These are phyloP conservation scores for Eustoma russellianum DNA, from an alignment of 257 asterid genomes.

Conservation along the genomic window DNA sequence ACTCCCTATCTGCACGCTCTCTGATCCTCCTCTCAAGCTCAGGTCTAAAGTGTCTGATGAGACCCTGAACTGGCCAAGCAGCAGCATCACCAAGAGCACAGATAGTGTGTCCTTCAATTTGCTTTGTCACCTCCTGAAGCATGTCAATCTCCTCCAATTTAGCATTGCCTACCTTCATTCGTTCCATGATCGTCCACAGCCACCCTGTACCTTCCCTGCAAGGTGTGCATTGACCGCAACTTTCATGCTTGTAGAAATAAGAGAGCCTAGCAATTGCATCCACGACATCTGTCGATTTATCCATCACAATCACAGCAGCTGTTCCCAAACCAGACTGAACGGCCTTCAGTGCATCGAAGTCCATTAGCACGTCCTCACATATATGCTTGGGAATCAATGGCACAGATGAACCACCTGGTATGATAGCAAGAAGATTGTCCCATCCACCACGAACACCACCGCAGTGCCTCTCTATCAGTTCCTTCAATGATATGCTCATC, in stretches of 20 bases:
- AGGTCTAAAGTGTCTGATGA: constrained; percentile 94
- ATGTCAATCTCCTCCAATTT: constrained; percentile 94
- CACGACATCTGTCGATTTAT: constrained; percentile 91
- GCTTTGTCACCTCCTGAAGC: constrained; percentile 99
- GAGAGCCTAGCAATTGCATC: constrained; percentile 95
- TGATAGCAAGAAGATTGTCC: constrained; percentile 91
- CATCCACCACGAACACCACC: constrained; percentile 99
- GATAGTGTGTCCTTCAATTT: constrained; percentile 99
- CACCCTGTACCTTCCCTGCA: constrained; percentile 99
- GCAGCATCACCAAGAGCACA: constrained; percentile 99
- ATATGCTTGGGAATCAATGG: constrained; percentile 71
- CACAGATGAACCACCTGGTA: constrained; percentile 97
- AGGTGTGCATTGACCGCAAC: constrained; percentile 98
- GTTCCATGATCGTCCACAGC: constrained; percentile 99
- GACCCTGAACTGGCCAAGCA: constrained; percentile 99
- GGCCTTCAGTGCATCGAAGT: constrained; percentile 95
- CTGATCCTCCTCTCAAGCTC: constrained; percentile 92
- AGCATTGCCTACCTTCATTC: constrained; percentile 97
- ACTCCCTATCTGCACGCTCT: constrained; percentile 88
- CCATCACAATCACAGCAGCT: constrained; percentile 98
- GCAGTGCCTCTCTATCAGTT: constrained; percentile 86
- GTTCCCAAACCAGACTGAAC: constrained; percentile 96
- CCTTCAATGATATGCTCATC: constrained; percentile 92
- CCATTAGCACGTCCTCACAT: constrained; percentile 97
- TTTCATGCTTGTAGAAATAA: constrained; percentile 97